A percentile compares a stretch with the other conserved stretches of the same genome.
These are phyloP conservation scores for Boletales sp. DNA, from an alignment of 768 basidiomycete genomes.

Conservation along the genomic window DNA sequence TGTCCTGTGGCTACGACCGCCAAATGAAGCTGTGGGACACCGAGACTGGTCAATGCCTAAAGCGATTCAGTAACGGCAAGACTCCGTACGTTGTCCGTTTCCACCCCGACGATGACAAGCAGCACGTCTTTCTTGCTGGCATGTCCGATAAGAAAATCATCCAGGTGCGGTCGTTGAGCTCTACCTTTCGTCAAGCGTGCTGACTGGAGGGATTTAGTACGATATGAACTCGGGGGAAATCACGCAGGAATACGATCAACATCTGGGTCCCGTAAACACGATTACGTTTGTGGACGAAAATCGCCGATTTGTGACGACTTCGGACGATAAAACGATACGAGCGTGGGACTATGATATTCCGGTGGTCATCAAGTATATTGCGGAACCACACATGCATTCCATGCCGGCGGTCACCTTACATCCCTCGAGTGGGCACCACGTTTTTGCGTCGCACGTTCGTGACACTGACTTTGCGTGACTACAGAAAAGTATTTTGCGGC, in stretches of 20 bases:
- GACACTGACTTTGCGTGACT: constrained; percentile 17
- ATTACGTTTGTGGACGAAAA: constrained; percentile 99
- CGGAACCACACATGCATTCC: constrained; percentile 98
- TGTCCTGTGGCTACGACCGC: constrained; percentile 93
- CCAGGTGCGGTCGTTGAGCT: constrained; percentile 53
- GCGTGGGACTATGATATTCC: constrained; percentile 99
- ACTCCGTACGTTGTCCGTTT: constrained; percentile 94
- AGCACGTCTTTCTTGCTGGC: constrained; percentile 93
- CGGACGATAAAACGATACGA: constrained; percentile 98
- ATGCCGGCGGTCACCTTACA: constrained; percentile 98
- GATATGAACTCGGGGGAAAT: constrained; percentile 95
- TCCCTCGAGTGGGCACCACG: constrained; percentile 74
- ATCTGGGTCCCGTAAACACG: constrained; percentile 96
- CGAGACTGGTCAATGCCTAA: constrained; percentile 95
- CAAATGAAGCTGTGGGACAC: constrained; percentile 99
- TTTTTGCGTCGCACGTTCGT: constrained; percentile 3
- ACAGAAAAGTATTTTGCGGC: constrained; percentile 95
- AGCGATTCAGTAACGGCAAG: constrained; percentile 97
- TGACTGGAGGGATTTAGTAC: constrained; percentile 51
- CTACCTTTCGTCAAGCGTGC: neutral
- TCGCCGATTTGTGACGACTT: constrained; percentile 94
- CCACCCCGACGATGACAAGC: constrained; percentile 95
- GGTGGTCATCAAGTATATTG: constrained; percentile 99
- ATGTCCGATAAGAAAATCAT: constrained; percentile 99
- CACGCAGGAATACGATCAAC: constrained; percentile 97